Percentiles rank a stretch among this genome's conserved stretches.
Evolutionary conservation across 352 stramenopile species (phyloP).

Genomic region (Phytopythium litorale): DNA sequence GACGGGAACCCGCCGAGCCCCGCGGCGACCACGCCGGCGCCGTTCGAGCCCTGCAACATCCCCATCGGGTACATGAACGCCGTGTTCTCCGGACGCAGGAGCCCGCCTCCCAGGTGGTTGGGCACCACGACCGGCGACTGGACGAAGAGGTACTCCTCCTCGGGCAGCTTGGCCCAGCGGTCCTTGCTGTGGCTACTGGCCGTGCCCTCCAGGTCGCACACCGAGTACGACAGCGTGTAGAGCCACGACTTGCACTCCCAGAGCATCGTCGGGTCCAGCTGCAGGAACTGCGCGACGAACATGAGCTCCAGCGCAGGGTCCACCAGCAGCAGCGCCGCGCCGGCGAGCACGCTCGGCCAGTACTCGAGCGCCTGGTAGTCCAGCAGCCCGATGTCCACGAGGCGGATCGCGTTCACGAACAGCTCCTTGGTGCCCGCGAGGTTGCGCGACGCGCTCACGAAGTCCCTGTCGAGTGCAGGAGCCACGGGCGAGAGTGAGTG

Average conservation of each 20-base stretch:
- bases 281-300: constrained; percentile 80
- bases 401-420: constrained; percentile 58
- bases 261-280: constrained; percentile 69
- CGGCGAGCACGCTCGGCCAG: constrained; percentile 70
- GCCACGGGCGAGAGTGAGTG: neutral
- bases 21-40: constrained; percentile 9
- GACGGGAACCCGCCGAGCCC: constrained; percentile 38
- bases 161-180: constrained; percentile 64
- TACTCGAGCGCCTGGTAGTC: constrained; percentile 78
- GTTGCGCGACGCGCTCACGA: constrained; percentile 56
- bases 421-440: constrained; percentile 68
- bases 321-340: constrained; percentile 63
- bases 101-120: constrained; percentile 51
- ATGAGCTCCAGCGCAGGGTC: constrained; percentile 65
- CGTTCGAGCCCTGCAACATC: constrained; percentile 6
- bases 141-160: constrained; percentile 68
- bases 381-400: constrained; percentile 72
- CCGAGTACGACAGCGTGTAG: constrained; percentile 44
- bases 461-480: constrained; percentile 28
- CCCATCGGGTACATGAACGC: constrained; percentile 36
- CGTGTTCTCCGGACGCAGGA: constrained; percentile 45
- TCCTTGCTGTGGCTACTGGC: constrained; percentile 47
- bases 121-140: constrained; percentile 63
- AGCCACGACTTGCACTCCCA: constrained; percentile 85
- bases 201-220: constrained; percentile 42